A percentile compares a stretch with the other conserved stretches of the same genome.
phyloP scores from a whole-genome alignment of 225 moss, liverwort and hornwort species.

The Neckera pumila region DNA sequence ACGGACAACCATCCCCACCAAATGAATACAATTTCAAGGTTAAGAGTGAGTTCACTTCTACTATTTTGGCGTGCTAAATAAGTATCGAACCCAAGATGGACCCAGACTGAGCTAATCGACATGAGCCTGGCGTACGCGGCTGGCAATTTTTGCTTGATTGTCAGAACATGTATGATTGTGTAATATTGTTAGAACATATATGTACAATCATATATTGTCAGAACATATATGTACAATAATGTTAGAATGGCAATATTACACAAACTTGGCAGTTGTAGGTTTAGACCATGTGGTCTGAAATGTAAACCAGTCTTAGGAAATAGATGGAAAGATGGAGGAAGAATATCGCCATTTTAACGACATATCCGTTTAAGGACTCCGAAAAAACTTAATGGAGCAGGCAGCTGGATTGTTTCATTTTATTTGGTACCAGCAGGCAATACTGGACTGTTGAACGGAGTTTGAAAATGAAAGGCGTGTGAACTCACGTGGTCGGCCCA shows the following conservation, averaged over 20 bases:
- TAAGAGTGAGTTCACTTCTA: background rate
- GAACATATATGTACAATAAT: too few relatives aligned
- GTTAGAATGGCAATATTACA: too few relatives aligned
- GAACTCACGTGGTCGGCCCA: constrained; percentile 10
- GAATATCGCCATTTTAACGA: too few relatives aligned
- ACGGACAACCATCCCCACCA: background rate
- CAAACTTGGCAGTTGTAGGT: too few relatives aligned
- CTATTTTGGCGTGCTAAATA: background rate
- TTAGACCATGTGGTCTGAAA: too few relatives aligned
- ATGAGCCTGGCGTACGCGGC: background rate
- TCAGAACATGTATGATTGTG: too few relatives aligned
- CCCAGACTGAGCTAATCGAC: too few relatives aligned
- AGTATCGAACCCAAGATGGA: background rate
- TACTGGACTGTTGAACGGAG: background rate
- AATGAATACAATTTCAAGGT: background rate
- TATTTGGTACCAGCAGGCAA: background rate
- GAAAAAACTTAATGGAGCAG: background rate
- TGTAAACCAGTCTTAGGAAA: too few relatives aligned
- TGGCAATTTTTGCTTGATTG: background rate
- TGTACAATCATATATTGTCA: too few relatives aligned
- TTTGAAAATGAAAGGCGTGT: background rate
- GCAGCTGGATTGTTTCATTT: background rate
- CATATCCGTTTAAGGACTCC: too few relatives aligned
- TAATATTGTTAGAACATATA: background rate
- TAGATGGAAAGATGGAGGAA: too few relatives aligned